These are phyloP conservation scores for Podospora sp. DNA, from an alignment of 495 filamentous ascomycete genomes.

Conservation along the genomic window DNA sequence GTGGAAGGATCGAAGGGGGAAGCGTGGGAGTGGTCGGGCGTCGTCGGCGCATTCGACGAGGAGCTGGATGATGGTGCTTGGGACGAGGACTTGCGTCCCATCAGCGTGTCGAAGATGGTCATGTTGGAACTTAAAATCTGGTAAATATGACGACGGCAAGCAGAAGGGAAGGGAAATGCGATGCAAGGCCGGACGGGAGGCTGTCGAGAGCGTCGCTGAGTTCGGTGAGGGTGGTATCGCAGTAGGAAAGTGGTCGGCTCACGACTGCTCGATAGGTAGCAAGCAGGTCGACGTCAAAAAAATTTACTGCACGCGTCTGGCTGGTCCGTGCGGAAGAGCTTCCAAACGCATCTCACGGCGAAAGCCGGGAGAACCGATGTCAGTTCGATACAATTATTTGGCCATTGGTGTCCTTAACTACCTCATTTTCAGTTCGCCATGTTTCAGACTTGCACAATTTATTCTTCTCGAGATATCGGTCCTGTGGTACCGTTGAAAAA, in stretches of 20 bases:
- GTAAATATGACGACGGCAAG: slow-evolving; percentile 5
- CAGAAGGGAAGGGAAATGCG: slow-evolving; percentile 1
- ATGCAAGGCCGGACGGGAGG: not conserved
- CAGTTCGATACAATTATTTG: not conserved
- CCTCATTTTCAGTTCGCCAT: no score
- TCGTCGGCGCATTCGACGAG: slow-evolving; percentile 32
- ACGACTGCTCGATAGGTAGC: slow-evolving; percentile 18
- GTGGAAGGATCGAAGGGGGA: slow-evolving; percentile 67
- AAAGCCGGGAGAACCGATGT: not conserved
- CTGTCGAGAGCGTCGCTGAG: not conserved
- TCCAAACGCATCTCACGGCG: not conserved
- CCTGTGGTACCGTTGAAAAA: not conserved
- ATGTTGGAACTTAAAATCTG: slow-evolving; percentile 19
- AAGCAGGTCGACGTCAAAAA: slow-evolving; percentile 29
- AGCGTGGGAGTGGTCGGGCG: slow-evolving; percentile 53
- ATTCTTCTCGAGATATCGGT: no score
- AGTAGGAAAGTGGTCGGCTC: slow-evolving; percentile 24
- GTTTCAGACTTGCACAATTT: no score
- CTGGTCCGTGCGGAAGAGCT: slow-evolving; percentile 29
- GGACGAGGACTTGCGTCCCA: slow-evolving; percentile 72
- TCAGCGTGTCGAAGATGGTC: slow-evolving; percentile 83
- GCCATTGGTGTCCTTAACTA: not conserved
- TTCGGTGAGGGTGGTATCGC: slow-evolving; percentile 2
- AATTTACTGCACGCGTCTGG: slow-evolving; percentile 27
- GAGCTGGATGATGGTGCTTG: slow-evolving; percentile 38